phyloP scores from a whole-genome alignment of 176 grass and related monocot species.

The Calamus simplicifolius region DNA sequence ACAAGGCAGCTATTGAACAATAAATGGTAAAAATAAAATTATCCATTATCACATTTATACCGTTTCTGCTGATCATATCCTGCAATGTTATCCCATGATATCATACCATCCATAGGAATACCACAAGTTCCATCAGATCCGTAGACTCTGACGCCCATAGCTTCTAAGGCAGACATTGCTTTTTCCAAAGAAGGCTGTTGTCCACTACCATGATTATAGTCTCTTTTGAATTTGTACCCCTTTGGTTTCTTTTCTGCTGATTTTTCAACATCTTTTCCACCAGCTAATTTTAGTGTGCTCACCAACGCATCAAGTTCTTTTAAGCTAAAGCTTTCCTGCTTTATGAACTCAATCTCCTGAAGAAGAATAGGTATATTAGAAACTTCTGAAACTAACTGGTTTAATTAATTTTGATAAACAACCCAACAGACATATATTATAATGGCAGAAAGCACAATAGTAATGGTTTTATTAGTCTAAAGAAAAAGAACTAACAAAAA shows the following conservation, averaged over 20 bases:
- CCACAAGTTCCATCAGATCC: conserved; percentile 77
- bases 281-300: conserved; percentile 60
- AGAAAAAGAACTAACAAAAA: conserved; percentile 44
- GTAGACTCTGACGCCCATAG: conserved; percentile 83
- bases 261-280: conserved; percentile 44
- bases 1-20: too few relatives aligned
- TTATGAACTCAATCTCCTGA: conserved; percentile 87
- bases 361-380: conserved; percentile 12
- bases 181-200: conserved; percentile 53
- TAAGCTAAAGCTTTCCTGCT: conserved; percentile 45
- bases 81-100: conserved; percentile 86
- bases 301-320: conserved; percentile 73
- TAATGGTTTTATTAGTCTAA: neutral
- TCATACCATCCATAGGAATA: conserved; percentile 57
- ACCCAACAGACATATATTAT: too few relatives aligned
- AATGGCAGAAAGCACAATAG: too few relatives aligned
- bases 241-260: conserved; percentile 38
- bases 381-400: neutral
- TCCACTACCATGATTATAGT: conserved; percentile 42
- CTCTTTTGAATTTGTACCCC: conserved; percentile 25
- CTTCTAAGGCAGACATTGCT: conserved; percentile 75
- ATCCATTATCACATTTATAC: conserved; percentile 18
- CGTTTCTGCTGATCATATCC: conserved; percentile 89
- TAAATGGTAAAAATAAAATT: neutral
- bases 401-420: too few relatives aligned